Evolutionary conservation across 371 early-diverging fungal species (phyloP).

Genomic region (Apophysomyces elegans): DNA sequence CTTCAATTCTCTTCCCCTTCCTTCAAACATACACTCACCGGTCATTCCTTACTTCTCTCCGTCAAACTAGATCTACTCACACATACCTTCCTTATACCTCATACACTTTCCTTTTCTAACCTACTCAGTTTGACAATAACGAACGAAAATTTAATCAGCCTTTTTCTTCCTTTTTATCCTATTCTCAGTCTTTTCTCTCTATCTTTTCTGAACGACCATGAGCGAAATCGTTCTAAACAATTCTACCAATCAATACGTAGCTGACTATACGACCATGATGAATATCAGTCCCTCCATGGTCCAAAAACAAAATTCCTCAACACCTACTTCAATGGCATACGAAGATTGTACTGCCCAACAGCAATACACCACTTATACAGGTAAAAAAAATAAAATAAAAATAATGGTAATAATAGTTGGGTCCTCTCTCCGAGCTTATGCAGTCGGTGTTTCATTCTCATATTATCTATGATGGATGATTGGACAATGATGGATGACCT

Average conservation of each 20-base stretch:
- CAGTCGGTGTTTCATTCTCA: conserved; percentile 10
- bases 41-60: too few species aligned
- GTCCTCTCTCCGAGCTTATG: background rate
- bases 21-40: too few species aligned
- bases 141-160: background rate
- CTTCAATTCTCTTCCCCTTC: background rate
- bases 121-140: conserved; percentile 14
- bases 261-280: conserved; percentile 39
- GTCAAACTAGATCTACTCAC: too few species aligned
- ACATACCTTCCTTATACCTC: too few species aligned
- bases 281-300: conserved; percentile 40
- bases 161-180: conserved; percentile 15
- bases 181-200: background rate
- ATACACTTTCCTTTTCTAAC: too few species aligned
- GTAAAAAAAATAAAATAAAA: conserved; percentile 16
- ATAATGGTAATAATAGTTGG: background rate
- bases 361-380: conserved; percentile 33
- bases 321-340: conserved; percentile 21
- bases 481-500: conserved; percentile 10
- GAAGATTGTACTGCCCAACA: conserved; percentile 26
- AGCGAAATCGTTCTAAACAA: conserved; percentile 35
- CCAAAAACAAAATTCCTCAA: conserved; percentile 25
- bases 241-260: conserved; percentile 29
- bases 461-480: background rate
- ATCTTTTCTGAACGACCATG: conserved; percentile 17